A percentile compares a stretch with the other conserved stretches of the same genome.
These are phyloP conservation scores for Starmera quercuum DNA, from an alignment of 805 yeast genomes.

Conservation along the genomic window DNA sequence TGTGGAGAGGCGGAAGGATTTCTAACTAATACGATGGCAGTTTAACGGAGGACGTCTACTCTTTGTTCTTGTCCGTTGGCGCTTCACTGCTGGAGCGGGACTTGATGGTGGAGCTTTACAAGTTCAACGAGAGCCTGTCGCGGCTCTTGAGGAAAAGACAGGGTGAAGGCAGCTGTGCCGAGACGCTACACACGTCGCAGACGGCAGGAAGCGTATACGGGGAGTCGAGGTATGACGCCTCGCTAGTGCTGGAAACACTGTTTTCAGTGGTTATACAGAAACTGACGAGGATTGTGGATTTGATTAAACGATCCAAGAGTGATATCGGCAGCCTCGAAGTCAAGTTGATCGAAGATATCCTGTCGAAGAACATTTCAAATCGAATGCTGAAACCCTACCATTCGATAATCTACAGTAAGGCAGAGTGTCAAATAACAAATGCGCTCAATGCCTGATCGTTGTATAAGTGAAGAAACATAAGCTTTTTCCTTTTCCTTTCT, in stretches of 20 bases:
- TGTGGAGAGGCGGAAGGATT: no score
- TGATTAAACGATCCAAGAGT: not conserved
- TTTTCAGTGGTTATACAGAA: slow-evolving; percentile 11
- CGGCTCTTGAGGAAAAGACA: not conserved
- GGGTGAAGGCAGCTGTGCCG: no score
- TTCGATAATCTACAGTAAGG: slow-evolving; percentile 1
- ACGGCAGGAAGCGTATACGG: not conserved
- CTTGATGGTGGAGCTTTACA: slow-evolving; percentile 11
- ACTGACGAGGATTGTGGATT: slow-evolving; percentile 6
- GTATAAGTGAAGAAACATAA: not conserved
- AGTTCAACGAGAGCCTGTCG: slow-evolving; percentile 16
- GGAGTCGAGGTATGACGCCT: slow-evolving; percentile 6
- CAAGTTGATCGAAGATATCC: slow-evolving; percentile 14
- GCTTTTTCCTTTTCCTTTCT: not conserved
- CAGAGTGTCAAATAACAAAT: slow-evolving; percentile 7
- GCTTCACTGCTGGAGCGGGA: not conserved
- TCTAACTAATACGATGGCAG: no score
- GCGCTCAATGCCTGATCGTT: slow-evolving; percentile 1
- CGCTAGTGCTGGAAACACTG: slow-evolving; percentile 11
- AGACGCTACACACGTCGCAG: no score
- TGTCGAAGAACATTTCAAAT: slow-evolving; percentile 12
- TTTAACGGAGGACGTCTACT: not conserved
- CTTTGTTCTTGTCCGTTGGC: not conserved
- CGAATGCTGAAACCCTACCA: slow-evolving; percentile 16
- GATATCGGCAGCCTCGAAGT: slow-evolving; percentile 5